Conservation (phyloP, 1,284 basidiomycete genomes). For the Ceratobasidium sp. region DNA sequence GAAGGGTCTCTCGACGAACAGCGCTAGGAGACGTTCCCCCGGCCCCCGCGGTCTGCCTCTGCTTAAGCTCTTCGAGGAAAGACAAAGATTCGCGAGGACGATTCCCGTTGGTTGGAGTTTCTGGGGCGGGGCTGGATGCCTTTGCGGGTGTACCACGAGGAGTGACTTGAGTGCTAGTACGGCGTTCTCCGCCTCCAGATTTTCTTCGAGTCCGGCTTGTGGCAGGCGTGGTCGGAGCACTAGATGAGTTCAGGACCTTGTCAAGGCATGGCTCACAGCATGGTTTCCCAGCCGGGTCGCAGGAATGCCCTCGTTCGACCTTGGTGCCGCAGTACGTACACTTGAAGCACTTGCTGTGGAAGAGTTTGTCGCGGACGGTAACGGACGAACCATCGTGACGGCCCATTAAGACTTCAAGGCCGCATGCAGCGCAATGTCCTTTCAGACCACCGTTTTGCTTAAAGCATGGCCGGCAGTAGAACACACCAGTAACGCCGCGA, state of each 20-base stretch:
- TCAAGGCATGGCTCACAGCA: slow-evolving; percentile 84
- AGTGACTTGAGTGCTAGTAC: slow-evolving; percentile 9
- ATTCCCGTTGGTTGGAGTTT: background rate
- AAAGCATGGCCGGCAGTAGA: slow-evolving; percentile 81
- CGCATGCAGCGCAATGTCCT: slow-evolving; percentile 75
- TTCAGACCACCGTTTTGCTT: slow-evolving; percentile 77
- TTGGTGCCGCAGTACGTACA: slow-evolving; percentile 72
- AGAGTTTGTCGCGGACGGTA: slow-evolving; percentile 74
- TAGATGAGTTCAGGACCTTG: slow-evolving; percentile 51
- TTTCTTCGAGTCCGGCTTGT: slow-evolving; percentile 22
- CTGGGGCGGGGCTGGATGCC: slow-evolving; percentile 2
- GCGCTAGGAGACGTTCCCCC: slow-evolving; percentile 40
- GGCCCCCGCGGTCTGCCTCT: slow-evolving; percentile 28
- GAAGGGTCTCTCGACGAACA: slow-evolving; percentile 43
- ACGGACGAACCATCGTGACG: slow-evolving; percentile 83
- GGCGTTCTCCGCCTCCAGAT: slow-evolving; percentile 32
- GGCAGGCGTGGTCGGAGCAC: slow-evolving; percentile 30
- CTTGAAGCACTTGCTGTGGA: slow-evolving; percentile 84
- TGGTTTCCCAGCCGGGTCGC: slow-evolving; percentile 82
- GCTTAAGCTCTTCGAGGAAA: slow-evolving; percentile 43
- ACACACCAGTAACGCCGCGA: slow-evolving; percentile 59
- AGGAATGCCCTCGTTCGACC: slow-evolving; percentile 79
- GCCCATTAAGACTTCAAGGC: slow-evolving; percentile 76
- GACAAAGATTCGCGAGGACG: slow-evolving; percentile 43
- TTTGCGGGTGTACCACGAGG: slow-evolving; percentile 31